Evolutionary conservation across 2,329 filamentous ascomycete genomes (phyloP).

Genomic region (Colletotrichum lini): DNA sequence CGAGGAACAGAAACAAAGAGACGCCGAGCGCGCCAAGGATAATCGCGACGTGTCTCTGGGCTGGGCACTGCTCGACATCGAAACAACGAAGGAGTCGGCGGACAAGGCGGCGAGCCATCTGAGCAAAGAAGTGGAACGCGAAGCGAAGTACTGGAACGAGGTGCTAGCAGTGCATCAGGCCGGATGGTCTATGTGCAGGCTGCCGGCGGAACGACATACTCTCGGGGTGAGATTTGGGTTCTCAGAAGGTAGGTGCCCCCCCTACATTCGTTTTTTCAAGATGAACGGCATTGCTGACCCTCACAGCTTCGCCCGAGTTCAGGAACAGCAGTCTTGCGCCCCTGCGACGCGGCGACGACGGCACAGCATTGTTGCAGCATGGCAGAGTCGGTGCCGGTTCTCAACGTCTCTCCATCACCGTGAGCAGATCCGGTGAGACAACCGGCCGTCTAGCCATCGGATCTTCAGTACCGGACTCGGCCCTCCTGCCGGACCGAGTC

Average conservation of each 20-base stretch:
- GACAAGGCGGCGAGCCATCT: constrained; percentile 80
- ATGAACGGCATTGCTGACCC: constrained; percentile 47
- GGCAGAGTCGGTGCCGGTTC: constrained; percentile 65
- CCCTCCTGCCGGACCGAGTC: constrained; percentile 77
- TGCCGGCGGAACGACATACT: constrained; percentile 80
- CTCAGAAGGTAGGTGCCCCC: constrained; percentile 71
- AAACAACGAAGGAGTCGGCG: constrained; percentile 80
- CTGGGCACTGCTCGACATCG: constrained; percentile 84
- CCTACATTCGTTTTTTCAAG: too few species aligned
- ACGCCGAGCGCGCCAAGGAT: constrained; percentile 58
- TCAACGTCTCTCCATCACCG: constrained; percentile 76
- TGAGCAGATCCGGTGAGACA: constrained; percentile 70
- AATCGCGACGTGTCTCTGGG: constrained; percentile 73
- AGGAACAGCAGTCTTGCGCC: constrained; percentile 84
- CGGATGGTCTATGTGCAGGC: constrained; percentile 87
- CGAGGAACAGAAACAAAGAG: constrained; percentile 51
- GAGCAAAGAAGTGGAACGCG: constrained; percentile 81
- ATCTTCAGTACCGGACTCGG: constrained; percentile 68
- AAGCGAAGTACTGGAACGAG: constrained; percentile 91
- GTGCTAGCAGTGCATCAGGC: constrained; percentile 84
- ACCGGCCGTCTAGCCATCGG: constrained; percentile 71
- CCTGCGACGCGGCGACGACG: constrained; percentile 80
- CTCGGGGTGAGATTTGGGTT: constrained; percentile 93
- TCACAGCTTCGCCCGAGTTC: constrained; percentile 68
- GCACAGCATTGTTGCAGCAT: constrained; percentile 81